Evolutionary conservation across 768 basidiomycete species (phyloP), one percentile per base, ranked within the genome.

Genomic region (Suillus discolor): DNA sequence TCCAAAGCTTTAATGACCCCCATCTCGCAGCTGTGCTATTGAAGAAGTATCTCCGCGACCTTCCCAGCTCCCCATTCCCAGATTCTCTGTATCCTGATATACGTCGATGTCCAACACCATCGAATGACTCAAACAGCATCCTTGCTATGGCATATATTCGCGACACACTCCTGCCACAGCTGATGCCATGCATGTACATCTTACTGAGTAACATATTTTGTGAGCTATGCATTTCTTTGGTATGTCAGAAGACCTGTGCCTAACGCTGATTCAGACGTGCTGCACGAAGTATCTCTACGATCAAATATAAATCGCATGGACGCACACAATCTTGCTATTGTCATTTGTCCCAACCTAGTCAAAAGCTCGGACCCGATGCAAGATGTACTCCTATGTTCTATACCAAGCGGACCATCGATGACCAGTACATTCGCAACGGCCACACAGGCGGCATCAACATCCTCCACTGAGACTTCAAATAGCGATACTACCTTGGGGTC

Each of bases 41-140:
- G 63, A 95, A 96, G 80, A 94, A 93, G 73, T 94, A 91, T 73
- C 78, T 96, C 31, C 85, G 92, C 44, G 92, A 94, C 74, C 80
- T 96, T 2, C 92, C 92, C 2, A 83, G 86, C 61, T 90, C 94
- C 4, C 77, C 92, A n/a, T 92, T 96, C 69, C 85, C 89, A 0
- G 92, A 93, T 75, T 74, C 72, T 6, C 74, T 89, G 16, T 95
- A 94, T 74, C 81, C 86, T 7, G 62, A 81, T 42, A 86, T 95
- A 47, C 84, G 83, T 44, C 82, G 83, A 64, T 96, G 94, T 77
- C 94, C 94, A 8, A 66, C 74, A 25, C 80, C 86, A 31, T 82
- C 83, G 11, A 79, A 73, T 62, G 83, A 87, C 67, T 78, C 82
- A 4, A 78, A 79, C 1, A 89, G 93, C 68, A 80, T 90, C 78